phyloP scores from a whole-genome alignment of 1,284 basidiomycete species.

The Rhodotorula sp. region DNA sequence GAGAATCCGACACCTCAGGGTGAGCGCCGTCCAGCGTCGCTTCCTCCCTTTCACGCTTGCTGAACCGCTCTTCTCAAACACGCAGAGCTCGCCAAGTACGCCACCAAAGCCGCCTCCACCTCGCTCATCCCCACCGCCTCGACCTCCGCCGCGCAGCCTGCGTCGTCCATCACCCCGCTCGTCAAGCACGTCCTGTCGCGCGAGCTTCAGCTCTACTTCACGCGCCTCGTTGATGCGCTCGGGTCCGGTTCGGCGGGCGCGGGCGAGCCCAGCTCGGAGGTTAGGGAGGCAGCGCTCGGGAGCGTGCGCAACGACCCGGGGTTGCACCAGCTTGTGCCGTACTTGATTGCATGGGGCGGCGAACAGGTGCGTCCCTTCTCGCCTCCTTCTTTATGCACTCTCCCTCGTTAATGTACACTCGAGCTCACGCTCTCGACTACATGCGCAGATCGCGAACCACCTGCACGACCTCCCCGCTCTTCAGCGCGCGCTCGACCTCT shows the following conservation, averaged over 20 bases:
- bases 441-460: conserved; percentile 52
- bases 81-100: conserved; percentile 41
- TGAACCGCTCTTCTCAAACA: neutral
- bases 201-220: conserved; percentile 94
- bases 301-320: conserved; percentile 88
- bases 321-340: conserved; percentile 89
- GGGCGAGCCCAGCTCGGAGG: conserved; percentile 48
- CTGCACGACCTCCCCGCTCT: conserved; percentile 68
- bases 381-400: neutral
- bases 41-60: neutral
- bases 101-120: conserved; percentile 22
- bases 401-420: neutral
- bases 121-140: conserved; percentile 49
- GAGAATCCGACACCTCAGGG: conserved; percentile 79
- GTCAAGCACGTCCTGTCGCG: conserved; percentile 92
- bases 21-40: conserved; percentile 10
- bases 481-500: conserved; percentile 76
- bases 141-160: conserved; percentile 42
- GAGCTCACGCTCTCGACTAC: neutral
- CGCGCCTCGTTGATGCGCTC: conserved; percentile 82
- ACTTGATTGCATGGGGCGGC: conserved; percentile 90
- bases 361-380: conserved; percentile 60
- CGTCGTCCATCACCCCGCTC: conserved; percentile 55
- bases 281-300: conserved; percentile 82
- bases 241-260: conserved; percentile 57